phyloP scores from a whole-genome alignment of 495 filamentous ascomycete species.

The Talaromyces thailandensis region DNA sequence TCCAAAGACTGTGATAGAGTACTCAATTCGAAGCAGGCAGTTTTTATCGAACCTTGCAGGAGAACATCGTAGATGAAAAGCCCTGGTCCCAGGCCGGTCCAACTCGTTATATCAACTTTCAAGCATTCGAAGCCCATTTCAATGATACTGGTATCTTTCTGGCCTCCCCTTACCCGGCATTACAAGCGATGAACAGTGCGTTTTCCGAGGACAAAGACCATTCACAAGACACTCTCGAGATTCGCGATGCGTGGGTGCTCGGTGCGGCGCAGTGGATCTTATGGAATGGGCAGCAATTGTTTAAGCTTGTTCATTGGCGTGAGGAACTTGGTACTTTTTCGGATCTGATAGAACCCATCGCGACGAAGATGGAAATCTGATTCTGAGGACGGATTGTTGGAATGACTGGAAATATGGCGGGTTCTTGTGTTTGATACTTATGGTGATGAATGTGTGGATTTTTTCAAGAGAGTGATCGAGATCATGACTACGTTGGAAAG shows the following conservation, averaged over 20 bases:
- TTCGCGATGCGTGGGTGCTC: not conserved
- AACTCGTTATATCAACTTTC: not conserved
- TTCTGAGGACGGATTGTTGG: not conserved
- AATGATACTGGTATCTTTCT: not conserved
- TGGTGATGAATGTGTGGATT: not conserved
- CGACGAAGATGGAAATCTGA: not conserved
- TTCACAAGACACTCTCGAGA: not conserved
- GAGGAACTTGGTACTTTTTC: not conserved
- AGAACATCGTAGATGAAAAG: not conserved
- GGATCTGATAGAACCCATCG: not conserved
- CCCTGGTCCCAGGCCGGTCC: not conserved
- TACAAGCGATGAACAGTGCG: not conserved
- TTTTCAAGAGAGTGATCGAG: not conserved
- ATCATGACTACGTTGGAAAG: not conserved
- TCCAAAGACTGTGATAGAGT: not conserved
- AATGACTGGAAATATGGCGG: not conserved
- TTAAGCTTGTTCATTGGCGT: not conserved
- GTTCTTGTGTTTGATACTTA: not conserved
- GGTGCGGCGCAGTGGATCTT: not conserved
- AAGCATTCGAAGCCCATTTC: not conserved
- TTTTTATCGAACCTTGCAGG: not conserved
- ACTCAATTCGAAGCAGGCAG: not conserved
- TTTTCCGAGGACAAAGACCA: not conserved
- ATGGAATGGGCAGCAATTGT: not conserved
- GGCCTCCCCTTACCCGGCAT: no score